Evolutionary conservation across 371 early-diverging fungal species (phyloP), one percentile per base, ranked within the genome.

Genomic region (Umbelopsis sp.): DNA sequence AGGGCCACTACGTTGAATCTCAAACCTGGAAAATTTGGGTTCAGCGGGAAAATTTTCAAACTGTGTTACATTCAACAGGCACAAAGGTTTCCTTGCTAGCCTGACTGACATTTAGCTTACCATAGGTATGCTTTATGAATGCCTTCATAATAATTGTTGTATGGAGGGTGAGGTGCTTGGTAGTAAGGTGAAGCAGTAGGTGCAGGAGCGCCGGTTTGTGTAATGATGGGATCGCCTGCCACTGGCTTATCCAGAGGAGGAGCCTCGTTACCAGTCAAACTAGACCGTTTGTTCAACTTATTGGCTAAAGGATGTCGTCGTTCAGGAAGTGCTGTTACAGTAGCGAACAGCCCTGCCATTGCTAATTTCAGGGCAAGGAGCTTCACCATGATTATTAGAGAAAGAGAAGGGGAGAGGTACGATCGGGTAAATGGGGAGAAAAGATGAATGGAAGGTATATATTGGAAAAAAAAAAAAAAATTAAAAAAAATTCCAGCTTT

Each of bases 1-100:
- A 51, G 68, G 69, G n/a, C 76, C 76, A 20, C 71, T 70, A 9
- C 72, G 67, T 46, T 76, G 76, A 20, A 67, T 63, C 65, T 71
- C 68, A 68, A 68, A 76, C 50, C 52, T 41, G 51, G 37, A 22
- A 51, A 44, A 25, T 50, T 65, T 18, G 29, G 7, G 29, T 57
- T 57, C 52, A 51, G 57, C 18, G 35, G n/a, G 29, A 35, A 57
- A 29, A 41, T 7, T 10, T 41, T 41, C 9, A 10, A 50, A 14
- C 29, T 50, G 48, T 50, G 66, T 48, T 32, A 51, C 46, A 51
- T 18, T n/a, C 24, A 25, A 50, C 4, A 44, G 50, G 66, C 0
- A 45, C n/a, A 25, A 50, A 29, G n/a, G 32, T 41, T 0, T 4
- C 37, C 18, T 50, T 65, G n/a, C 32, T 24, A 7, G 7, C 22